Conservation (phyloP, 2,329 filamentous ascomycete genomes). For the Fusarium begoniae region DNA sequence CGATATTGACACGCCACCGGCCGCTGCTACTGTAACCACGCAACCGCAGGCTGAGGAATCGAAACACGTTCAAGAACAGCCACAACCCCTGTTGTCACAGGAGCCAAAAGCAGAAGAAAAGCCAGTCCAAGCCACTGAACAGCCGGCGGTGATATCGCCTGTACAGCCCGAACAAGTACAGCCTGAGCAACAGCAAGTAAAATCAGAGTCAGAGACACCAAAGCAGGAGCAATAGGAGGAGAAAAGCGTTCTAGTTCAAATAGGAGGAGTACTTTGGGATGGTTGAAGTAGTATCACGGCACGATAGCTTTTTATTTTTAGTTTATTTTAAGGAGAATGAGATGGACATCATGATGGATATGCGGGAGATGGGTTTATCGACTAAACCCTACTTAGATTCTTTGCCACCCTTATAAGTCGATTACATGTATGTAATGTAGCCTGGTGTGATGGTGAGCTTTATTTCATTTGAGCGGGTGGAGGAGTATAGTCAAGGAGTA, state of each 20-base stretch:
- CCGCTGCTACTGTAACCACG: background rate
- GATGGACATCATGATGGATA: conserved; percentile 25
- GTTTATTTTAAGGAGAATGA: conserved; percentile 17
- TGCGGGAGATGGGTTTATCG: conserved; percentile 15
- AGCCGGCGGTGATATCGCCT: background rate
- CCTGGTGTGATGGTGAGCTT: conserved; percentile 21
- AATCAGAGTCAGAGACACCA: conserved; percentile 11
- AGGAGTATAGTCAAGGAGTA: conserved; percentile 36
- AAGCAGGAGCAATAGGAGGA: conserved; percentile 16
- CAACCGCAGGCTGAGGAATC: conserved; percentile 14
- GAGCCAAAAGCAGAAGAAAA: conserved; percentile 10
- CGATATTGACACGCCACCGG: conserved; percentile 13
- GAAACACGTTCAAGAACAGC: background rate
- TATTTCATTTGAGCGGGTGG: conserved; percentile 35
- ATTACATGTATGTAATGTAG: conserved; percentile 42
- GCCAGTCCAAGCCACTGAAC: conserved; percentile 2
- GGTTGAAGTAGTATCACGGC: background rate
- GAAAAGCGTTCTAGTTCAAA: background rate
- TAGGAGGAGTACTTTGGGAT: conserved; percentile 1
- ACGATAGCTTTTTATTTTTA: conserved; percentile 19
- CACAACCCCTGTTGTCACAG: background rate
- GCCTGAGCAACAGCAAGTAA: conserved; percentile 7
- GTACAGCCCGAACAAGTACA: background rate
- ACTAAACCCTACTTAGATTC: conserved; percentile 1
- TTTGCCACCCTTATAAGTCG: conserved; percentile 30